Conservation (phyloP, 164 flowering plant species). For the Chloranthus sessilifolius region DNA sequence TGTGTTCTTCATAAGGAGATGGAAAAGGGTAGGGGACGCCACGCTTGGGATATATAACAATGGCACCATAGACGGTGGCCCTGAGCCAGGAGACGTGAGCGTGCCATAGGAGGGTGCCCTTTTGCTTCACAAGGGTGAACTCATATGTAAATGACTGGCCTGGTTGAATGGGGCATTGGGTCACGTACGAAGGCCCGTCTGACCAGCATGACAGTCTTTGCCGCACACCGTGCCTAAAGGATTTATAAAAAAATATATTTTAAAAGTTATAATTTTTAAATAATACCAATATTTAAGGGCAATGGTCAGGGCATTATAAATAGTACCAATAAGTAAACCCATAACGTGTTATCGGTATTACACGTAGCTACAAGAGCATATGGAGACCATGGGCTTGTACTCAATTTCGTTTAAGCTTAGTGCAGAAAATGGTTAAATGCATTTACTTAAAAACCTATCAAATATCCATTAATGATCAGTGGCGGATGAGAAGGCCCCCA, state of each 20-base stretch:
- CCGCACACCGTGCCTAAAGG: conserved; percentile 58
- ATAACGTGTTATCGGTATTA: no score
- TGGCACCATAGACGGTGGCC: conserved; percentile 61
- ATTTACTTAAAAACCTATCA: no score
- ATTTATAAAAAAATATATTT: not conserved
- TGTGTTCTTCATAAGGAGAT: conserved; percentile 40
- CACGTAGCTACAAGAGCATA: no score
- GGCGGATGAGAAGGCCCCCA: no score
- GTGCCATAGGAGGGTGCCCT: conserved; percentile 72
- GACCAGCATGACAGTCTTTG: conserved; percentile 56
- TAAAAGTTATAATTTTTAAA: no score
- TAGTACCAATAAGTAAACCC: no score
- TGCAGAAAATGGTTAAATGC: no score
- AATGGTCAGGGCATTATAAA: no score
- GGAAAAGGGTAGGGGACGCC: conserved; percentile 51
- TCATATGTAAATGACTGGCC: conserved; percentile 53
- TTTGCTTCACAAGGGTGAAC: conserved; percentile 47
- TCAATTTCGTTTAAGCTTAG: no score
- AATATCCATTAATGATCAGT: no score
- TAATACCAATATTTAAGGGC: no score
- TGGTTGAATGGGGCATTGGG: conserved; percentile 66
- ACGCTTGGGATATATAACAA: conserved; percentile 46
- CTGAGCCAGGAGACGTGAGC: conserved; percentile 75
- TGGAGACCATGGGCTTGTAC: no score
- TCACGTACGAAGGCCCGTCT: conserved; percentile 67